These are phyloP conservation scores for Cyberlindnera subsufficiens DNA, from an alignment of 805 yeast species.

Conservation along the genomic window DNA sequence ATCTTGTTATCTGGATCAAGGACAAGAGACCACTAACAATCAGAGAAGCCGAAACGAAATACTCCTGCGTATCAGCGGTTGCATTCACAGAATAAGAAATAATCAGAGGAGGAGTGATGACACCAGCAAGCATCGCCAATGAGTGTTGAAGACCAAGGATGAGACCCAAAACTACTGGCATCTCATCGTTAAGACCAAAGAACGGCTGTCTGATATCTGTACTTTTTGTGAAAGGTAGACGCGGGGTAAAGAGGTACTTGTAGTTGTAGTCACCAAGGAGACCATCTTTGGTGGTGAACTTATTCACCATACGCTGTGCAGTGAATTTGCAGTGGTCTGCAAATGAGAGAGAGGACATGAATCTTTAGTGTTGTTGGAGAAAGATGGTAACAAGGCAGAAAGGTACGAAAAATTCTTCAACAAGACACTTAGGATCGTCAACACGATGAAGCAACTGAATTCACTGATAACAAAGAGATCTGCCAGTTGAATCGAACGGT, in stretches of 20 bases:
- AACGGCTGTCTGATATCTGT: slow-evolving; percentile 60
- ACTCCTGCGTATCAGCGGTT: slow-evolving; percentile 43
- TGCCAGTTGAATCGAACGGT: too few relatives aligned
- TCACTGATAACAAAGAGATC: too few relatives aligned
- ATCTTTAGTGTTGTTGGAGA: too few relatives aligned
- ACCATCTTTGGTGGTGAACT: slow-evolving; percentile 66
- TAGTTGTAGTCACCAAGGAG: slow-evolving; percentile 85
- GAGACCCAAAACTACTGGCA: slow-evolving; percentile 74
- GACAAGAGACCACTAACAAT: slow-evolving; percentile 71
- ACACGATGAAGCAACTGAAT: too few relatives aligned
- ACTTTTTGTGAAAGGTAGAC: slow-evolving; percentile 56
- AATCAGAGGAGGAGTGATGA: slow-evolving; percentile 77
- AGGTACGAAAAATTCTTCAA: too few relatives aligned
- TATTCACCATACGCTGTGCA: slow-evolving; percentile 2
- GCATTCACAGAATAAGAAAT: slow-evolving; percentile 64
- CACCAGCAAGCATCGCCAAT: slow-evolving; percentile 87
- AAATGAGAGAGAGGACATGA: neutral
- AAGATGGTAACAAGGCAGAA: too few relatives aligned
- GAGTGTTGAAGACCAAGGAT: slow-evolving; percentile 84
- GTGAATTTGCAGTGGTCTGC: slow-evolving; percentile 1
- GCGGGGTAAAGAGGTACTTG: slow-evolving; percentile 72
- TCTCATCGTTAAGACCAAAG: slow-evolving; percentile 70
- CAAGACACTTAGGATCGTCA: too few relatives aligned
- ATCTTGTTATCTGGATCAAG: slow-evolving; percentile 70
- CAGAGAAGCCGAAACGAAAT: slow-evolving; percentile 65